These are phyloP conservation scores for Cercospora sojina DNA, from an alignment of 2,329 filamentous ascomycete species.

Conservation along the genomic window DNA sequence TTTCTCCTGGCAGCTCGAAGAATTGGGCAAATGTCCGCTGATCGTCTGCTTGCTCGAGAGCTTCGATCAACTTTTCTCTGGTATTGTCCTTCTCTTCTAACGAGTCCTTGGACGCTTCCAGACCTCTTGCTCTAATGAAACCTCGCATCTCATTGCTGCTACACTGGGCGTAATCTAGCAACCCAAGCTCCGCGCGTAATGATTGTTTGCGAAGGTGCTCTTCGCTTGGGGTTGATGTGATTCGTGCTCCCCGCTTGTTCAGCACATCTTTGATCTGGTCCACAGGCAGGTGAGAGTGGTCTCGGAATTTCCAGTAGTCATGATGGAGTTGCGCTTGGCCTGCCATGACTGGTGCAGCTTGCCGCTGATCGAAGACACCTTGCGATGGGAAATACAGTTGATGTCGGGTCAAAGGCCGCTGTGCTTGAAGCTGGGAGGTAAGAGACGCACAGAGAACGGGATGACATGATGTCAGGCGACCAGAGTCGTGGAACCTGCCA, in stretches of 20 bases:
- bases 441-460: not conserved
- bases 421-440: not conserved
- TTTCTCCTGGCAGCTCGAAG: conserved; percentile 8
- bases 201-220: not conserved
- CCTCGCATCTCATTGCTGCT: conserved; percentile 3
- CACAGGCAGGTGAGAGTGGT: not conserved
- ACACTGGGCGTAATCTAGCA: not conserved
- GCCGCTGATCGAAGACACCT: not conserved
- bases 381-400: not conserved
- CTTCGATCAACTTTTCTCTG: not conserved
- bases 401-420: not conserved
- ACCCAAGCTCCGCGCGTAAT: not conserved
- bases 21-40: conserved; percentile 1
- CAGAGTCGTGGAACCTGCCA: not conserved
- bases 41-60: not conserved
- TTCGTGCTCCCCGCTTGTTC: not conserved
- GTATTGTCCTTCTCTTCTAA: not conserved
- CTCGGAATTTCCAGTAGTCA: not conserved
- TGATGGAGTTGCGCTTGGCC: not conserved
- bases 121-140: not conserved
- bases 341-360: not conserved
- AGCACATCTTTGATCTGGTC: not conserved
- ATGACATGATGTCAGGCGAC: not conserved
- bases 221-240: not conserved
- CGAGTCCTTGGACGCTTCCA: not conserved